Evolutionary conservation across 1,284 basidiomycete genomes (phyloP).

Genomic region (Inonotus hispidus): DNA sequence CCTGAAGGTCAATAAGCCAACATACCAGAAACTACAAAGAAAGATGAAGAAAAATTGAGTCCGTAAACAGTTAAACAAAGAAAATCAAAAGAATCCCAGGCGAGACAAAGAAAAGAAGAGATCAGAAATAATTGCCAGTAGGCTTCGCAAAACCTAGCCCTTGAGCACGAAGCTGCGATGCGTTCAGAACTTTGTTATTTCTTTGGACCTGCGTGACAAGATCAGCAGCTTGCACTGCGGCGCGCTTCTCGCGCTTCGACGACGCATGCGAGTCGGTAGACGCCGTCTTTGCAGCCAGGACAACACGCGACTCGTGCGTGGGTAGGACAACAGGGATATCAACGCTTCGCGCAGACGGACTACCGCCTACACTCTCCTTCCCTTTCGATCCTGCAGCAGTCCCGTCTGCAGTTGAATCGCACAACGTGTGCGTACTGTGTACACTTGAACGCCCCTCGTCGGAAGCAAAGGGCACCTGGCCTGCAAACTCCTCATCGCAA

Average conservation of each 20-base stretch:
- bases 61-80: background rate
- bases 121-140: slow-evolving; percentile 8
- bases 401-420: slow-evolving; percentile 22
- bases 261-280: background rate
- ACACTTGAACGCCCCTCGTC: slow-evolving; percentile 26
- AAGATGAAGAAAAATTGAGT: too few relatives aligned
- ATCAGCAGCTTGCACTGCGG: background rate
- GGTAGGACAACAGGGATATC: slow-evolving; percentile 11
- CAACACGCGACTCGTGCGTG: slow-evolving; percentile 1
- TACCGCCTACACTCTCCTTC: background rate
- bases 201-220: background rate
- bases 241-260: slow-evolving; percentile 3
- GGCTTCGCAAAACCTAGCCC: background rate
- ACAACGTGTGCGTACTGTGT: slow-evolving; percentile 30
- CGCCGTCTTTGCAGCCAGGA: background rate
- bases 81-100: background rate
- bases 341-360: background rate
- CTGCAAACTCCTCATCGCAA: slow-evolving; percentile 58
- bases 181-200: background rate
- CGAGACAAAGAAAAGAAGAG: background rate
- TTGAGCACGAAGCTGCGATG: slow-evolving; percentile 8
- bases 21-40: too few relatives aligned
- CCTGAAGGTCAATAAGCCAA: too few relatives aligned
- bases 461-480: slow-evolving; percentile 25
- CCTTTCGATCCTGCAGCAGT: background rate